Evolutionary conservation across 352 stramenopile species (phyloP).

Genomic region (Pythium dissimile): DNA sequence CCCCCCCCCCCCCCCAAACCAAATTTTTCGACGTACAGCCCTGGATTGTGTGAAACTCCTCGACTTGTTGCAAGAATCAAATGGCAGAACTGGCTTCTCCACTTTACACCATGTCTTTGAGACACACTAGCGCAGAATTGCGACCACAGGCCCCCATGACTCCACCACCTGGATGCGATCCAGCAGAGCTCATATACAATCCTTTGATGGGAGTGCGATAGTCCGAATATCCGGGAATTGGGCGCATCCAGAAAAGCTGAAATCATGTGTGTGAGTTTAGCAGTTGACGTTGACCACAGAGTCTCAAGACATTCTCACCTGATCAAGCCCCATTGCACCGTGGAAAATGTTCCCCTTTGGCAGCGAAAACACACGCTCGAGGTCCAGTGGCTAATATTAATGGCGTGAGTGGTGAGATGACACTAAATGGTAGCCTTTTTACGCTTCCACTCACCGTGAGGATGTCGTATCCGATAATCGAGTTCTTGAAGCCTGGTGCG

Average conservation of each 20-base stretch:
- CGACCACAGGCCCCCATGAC: slow-evolving; percentile 89
- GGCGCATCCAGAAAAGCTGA: slow-evolving; percentile 85
- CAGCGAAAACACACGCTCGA: slow-evolving; percentile 87
- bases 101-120: slow-evolving; percentile 53
- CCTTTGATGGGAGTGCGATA: slow-evolving; percentile 82
- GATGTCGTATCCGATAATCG: slow-evolving; percentile 84
- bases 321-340: slow-evolving; percentile 86
- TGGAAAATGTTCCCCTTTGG: slow-evolving; percentile 90
- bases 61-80: neutral
- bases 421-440: neutral
- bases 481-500: slow-evolving; percentile 80
- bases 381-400: slow-evolving; percentile 61
- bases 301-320: slow-evolving; percentile 31
- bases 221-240: slow-evolving; percentile 75
- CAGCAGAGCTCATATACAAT: slow-evolving; percentile 83
- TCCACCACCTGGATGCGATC: slow-evolving; percentile 86
- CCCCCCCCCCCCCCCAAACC: no score
- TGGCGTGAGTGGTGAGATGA: neutral
- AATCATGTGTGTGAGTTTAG: neutral
- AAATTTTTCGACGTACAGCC: no score
- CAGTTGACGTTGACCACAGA: neutral
- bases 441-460: slow-evolving; percentile 46
- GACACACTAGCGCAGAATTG: slow-evolving; percentile 73
- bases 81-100: neutral
- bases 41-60: no score